Evolutionary conservation across 805 yeast genomes (phyloP).

Genomic region (Saccharomycopsis sp.): DNA sequence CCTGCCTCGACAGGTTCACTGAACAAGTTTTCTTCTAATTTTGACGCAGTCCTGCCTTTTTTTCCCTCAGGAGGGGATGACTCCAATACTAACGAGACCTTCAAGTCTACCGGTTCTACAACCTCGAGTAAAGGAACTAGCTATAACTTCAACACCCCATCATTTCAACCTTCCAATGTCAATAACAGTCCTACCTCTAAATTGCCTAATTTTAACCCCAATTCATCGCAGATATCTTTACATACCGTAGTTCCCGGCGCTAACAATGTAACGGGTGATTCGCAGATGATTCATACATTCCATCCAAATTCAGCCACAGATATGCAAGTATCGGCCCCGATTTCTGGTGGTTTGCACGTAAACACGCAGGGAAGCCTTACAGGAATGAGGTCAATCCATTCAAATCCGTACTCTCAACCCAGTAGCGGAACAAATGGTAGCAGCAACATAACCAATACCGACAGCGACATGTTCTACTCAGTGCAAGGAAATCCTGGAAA

Average conservation of each 20-base stretch:
- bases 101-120: not conserved
- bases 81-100: no score
- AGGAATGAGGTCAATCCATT: not conserved
- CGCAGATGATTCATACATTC: not conserved
- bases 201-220: not conserved
- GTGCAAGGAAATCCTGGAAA: no score
- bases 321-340: not conserved
- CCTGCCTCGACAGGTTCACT: slow-evolving; percentile 30
- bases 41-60: slow-evolving; percentile 29
- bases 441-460: not conserved
- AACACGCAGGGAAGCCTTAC: no score
- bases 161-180: slow-evolving; percentile 29
- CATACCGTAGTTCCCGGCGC: not conserved
- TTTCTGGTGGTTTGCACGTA: not conserved
- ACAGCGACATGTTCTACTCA: not conserved
- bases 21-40: slow-evolving; percentile 31
- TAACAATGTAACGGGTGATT: not conserved
- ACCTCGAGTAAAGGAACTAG: not conserved
- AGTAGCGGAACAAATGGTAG: not conserved
- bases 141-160: slow-evolving; percentile 35
- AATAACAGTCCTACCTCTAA: not conserved
- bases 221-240: not conserved
- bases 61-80: slow-evolving; percentile 25
- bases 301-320: not conserved
- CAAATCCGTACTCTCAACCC: not conserved